phyloP scores from a whole-genome alignment of 2,329 filamentous ascomycete genomes.

The Phaeosphaeria sp. region DNA sequence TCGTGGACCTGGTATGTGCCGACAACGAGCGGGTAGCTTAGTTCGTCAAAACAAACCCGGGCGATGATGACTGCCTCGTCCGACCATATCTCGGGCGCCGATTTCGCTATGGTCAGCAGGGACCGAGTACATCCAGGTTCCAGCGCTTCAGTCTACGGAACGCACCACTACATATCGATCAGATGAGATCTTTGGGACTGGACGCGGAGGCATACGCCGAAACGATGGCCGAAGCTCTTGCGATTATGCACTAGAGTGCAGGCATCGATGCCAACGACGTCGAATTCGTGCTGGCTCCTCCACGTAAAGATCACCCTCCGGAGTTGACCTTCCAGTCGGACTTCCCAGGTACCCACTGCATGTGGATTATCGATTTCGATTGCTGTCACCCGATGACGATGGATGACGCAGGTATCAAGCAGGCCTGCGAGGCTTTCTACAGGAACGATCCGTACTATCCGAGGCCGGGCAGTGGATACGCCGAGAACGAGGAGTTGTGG shows the following conservation, averaged over 20 bases:
- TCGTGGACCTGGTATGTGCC: constrained; percentile 21
- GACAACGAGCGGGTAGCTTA: constrained; percentile 4
- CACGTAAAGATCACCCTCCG: constrained; percentile 3
- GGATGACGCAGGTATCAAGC: constrained; percentile 47
- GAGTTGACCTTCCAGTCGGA: constrained; percentile 14
- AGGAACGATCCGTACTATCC: constrained; percentile 63
- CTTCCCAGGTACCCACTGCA: constrained; percentile 12
- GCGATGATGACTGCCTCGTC: constrained; percentile 56
- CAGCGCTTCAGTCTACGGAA: constrained; percentile 56
- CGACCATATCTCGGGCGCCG: constrained; percentile 58
- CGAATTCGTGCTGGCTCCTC: constrained; percentile 60
- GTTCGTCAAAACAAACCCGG: constrained; percentile 20
- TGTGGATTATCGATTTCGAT: constrained; percentile 64
- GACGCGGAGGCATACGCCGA: constrained; percentile 46
- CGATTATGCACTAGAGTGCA: constrained; percentile 59
- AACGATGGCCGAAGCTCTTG: constrained; percentile 59
- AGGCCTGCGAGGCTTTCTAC: constrained; percentile 55
- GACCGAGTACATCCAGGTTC: constrained; percentile 19
- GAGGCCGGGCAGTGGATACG: constrained; percentile 8
- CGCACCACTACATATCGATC: constrained; percentile 58
- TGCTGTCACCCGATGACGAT: constrained; percentile 59
- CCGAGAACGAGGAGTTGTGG: constrained; percentile 18
- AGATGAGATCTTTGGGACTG: constrained; percentile 56
- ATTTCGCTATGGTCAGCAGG: constrained; percentile 6
- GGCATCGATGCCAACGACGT: constrained; percentile 61